Conservation (phyloP, 164 flowering plant species). For the Annona cherimola region DNA sequence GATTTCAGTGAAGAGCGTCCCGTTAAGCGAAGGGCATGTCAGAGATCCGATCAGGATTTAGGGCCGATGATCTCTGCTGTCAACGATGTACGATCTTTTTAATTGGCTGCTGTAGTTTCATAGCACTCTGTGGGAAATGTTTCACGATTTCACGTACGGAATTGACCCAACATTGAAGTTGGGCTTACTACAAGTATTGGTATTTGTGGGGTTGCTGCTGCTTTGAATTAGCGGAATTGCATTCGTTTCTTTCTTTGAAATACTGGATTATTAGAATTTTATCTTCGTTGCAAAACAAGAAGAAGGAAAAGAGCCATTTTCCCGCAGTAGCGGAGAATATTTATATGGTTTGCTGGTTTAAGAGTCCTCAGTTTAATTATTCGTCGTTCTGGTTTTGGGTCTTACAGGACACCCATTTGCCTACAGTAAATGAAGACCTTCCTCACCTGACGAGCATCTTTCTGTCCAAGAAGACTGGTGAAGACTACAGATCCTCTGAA, state of each 20-base stretch:
- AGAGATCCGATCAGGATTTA: not conserved
- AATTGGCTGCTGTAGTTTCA: not conserved
- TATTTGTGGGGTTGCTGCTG: too few relatives aligned
- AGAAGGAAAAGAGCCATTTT: too few relatives aligned
- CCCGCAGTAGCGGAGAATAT: too few relatives aligned
- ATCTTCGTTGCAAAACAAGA: too few relatives aligned
- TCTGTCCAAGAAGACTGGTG: conserved; percentile 1
- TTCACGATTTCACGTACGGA: too few relatives aligned
- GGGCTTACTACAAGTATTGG: too few relatives aligned
- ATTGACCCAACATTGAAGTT: too few relatives aligned
- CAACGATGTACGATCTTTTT: not conserved
- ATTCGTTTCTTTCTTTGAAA: too few relatives aligned
- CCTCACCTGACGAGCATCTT: not conserved
- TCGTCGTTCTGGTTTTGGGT: not conserved
- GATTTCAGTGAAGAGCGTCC: not conserved
- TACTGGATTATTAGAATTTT: too few relatives aligned
- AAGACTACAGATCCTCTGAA: conserved; percentile 6
- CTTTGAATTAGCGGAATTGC: too few relatives aligned
- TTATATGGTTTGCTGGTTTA: not conserved
- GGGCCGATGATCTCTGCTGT: not conserved
- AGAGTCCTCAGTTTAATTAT: not conserved
- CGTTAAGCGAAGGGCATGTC: not conserved
- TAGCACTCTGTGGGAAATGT: too few relatives aligned
- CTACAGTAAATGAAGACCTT: conserved; percentile 1
- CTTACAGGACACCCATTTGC: conserved; percentile 16